Base-by-base conservation (phyloP, 1,284 basidiomycete species). In the Pholiota adiposa region DNA sequence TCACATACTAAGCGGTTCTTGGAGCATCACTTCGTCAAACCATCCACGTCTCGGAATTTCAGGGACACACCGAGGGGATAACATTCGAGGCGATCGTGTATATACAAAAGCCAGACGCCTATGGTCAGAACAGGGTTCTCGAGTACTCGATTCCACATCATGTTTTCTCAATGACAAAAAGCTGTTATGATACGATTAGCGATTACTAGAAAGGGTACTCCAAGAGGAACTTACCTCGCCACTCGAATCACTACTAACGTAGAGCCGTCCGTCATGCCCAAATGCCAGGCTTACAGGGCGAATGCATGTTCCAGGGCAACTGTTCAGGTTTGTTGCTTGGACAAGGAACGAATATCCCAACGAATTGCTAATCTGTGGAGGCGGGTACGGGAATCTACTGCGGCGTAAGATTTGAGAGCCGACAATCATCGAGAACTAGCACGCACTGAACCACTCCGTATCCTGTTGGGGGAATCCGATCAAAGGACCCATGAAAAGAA, bases 361-460 rank as follows among this genome's bases (percentile, higher is more conserved):
- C 4, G 38, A 54, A 14, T 48, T 43, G 33, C 19, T 51, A 14
- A 50, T 34, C 14, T 48, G 36, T 41, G 58, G 54, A 1, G 55
- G 53, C 8, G 66, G 67, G 50, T 69, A 70, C 6, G 70, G 70
- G 3, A 70, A 65, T 4, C 72, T 73, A 53, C 34, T 29, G 4
- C 11, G 8, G n/a, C 3, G 16, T 23, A 12, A 21, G 21, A 34
- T 3, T 9, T 14, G 6, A 33, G 12, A 33, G 34, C 18, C n/a
- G 8, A 16, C 11, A 51, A 16, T 49, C 29, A 58, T 23, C 18
- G 3, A 31, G 16, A 12, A 19, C 21, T 25, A n/a, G n/a, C n/a
- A 62, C 75, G 41, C 54, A 78, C 78, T 67, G 70, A 23, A 79
- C 73, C 21, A 80, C 76, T n/a, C 77, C 77, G 61, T 79, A 80